phyloP scores from a whole-genome alignment of 768 basidiomycete species.

The Amanita brunnescens region DNA sequence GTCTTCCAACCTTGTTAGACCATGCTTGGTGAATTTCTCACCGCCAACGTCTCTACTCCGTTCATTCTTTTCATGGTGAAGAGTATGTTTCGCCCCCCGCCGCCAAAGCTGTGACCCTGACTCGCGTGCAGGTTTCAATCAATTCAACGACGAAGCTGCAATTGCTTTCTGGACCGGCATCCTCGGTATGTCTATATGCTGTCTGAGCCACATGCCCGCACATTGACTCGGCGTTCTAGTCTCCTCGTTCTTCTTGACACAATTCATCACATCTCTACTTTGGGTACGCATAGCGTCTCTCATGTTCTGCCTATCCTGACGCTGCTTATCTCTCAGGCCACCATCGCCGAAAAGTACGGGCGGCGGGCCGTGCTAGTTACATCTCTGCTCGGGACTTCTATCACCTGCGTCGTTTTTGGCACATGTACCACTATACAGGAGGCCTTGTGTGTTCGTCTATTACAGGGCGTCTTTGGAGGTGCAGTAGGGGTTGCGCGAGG shows the following conservation, averaged over 20 bases:
- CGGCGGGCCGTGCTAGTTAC: slow-evolving; percentile 75
- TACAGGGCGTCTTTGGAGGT: slow-evolving; percentile 89
- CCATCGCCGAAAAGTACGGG: slow-evolving; percentile 90
- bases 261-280: slow-evolving; percentile 89
- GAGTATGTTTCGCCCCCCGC: slow-evolving; percentile 31
- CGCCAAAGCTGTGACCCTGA: not conserved
- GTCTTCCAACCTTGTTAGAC: slow-evolving; percentile 40
- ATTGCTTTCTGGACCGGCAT: slow-evolving; percentile 88
- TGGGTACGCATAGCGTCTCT: slow-evolving; percentile 49
- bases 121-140: slow-evolving; percentile 47
- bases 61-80: slow-evolving; percentile 95
- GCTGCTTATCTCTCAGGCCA: slow-evolving; percentile 43
- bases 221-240: slow-evolving; percentile 32
- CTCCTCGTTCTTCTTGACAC: slow-evolving; percentile 85
- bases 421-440: slow-evolving; percentile 68
- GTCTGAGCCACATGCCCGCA: not conserved
- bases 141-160: slow-evolving; percentile 68
- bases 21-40: slow-evolving; percentile 91
- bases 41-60: slow-evolving; percentile 87
- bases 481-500: slow-evolving; percentile 93
- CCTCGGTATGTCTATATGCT: slow-evolving; percentile 42
- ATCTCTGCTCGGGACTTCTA: slow-evolving; percentile 77
- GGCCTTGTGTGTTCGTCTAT: slow-evolving; percentile 77
- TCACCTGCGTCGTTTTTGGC: slow-evolving; percentile 72
- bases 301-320: slow-evolving; percentile 11